Evolutionary conservation across 192 early-diverging fungal species (phyloP).

Genomic region (Physocladia obscura): DNA sequence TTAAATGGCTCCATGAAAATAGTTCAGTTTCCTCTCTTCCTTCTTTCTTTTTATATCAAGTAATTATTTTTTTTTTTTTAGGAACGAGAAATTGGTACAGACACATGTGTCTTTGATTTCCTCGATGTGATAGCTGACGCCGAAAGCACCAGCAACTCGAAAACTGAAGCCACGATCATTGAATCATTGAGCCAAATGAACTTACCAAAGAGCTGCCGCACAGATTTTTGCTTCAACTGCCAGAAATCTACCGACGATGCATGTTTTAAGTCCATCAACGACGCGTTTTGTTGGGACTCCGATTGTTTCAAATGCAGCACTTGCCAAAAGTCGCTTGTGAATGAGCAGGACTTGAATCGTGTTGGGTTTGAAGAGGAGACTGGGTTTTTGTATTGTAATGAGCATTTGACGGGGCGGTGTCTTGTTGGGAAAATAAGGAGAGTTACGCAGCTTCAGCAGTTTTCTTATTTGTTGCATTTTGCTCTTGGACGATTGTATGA

Average conservation of each 20-base stretch:
- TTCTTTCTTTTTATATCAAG: background rate
- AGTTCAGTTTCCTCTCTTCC: conserved; percentile 42
- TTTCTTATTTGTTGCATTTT: conserved; percentile 82
- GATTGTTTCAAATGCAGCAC: conserved; percentile 77
- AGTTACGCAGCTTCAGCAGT: conserved; percentile 88
- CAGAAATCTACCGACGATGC: conserved; percentile 80
- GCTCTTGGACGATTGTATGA: conserved; percentile 79
- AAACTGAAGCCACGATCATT: background rate
- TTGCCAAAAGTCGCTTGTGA: conserved; percentile 48
- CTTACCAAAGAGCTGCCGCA: conserved; percentile 56
- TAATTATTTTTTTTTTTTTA: conserved; percentile 35
- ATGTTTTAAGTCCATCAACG: conserved; percentile 64
- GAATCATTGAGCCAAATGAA: conserved; percentile 37
- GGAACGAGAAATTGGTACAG: conserved; percentile 61
- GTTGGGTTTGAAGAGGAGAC: conserved; percentile 14
- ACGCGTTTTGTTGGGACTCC: conserved; percentile 63
- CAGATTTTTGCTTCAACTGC: conserved; percentile 82
- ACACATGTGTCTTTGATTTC: conserved; percentile 62
- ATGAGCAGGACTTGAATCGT: background rate
- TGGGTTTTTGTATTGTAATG: conserved; percentile 32
- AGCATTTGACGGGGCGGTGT: conserved; percentile 17
- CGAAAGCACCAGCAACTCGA: background rate
- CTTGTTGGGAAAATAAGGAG: conserved; percentile 49
- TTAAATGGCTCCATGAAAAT: conserved; percentile 82
- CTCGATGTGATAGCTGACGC: conserved; percentile 63